Percentiles rank a stretch among this genome's conserved stretches.
These are phyloP conservation scores for Phyllostachys edulis DNA, from an alignment of 176 grass and related monocot genomes.

Conservation along the genomic window DNA sequence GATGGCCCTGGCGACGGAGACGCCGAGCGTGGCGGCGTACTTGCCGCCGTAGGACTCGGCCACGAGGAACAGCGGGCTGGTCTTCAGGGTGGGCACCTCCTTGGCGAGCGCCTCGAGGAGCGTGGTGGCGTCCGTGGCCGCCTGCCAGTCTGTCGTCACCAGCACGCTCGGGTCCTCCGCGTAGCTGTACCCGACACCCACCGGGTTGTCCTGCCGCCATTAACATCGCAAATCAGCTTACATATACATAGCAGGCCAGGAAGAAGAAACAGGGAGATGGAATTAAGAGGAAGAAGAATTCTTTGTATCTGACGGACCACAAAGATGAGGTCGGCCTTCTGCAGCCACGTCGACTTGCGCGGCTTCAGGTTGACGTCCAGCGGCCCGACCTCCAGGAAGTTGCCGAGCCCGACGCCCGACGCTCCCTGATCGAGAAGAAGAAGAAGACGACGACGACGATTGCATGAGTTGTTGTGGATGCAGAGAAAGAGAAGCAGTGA, in stretches of 20 bases:
- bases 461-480: not conserved
- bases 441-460: not conserved
- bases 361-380: conserved; percentile 63
- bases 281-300: not conserved
- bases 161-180: conserved; percentile 43
- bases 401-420: conserved; percentile 55
- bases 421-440: conserved; percentile 39
- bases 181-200: conserved; percentile 65
- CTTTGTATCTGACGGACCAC: conserved; percentile 38
- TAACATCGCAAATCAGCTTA: not conserved
- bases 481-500: not conserved
- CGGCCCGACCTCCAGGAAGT: conserved; percentile 74
- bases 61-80: conserved; percentile 61
- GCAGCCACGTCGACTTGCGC: conserved; percentile 73
- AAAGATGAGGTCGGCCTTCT: conserved; percentile 74
- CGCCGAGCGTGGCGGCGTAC: conserved; percentile 53
- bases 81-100: conserved; percentile 34
- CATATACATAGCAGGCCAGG: too few species aligned
- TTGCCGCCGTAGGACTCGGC: conserved; percentile 78
- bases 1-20: conserved; percentile 43
- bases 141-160: conserved; percentile 49
- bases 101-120: conserved; percentile 56
- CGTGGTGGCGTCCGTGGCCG: conserved; percentile 38
- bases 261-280: not conserved
- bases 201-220: conserved; percentile 55